phyloP scores from a whole-genome alignment of 2,329 filamentous ascomycete species.

The Fusarium tupiense region DNA sequence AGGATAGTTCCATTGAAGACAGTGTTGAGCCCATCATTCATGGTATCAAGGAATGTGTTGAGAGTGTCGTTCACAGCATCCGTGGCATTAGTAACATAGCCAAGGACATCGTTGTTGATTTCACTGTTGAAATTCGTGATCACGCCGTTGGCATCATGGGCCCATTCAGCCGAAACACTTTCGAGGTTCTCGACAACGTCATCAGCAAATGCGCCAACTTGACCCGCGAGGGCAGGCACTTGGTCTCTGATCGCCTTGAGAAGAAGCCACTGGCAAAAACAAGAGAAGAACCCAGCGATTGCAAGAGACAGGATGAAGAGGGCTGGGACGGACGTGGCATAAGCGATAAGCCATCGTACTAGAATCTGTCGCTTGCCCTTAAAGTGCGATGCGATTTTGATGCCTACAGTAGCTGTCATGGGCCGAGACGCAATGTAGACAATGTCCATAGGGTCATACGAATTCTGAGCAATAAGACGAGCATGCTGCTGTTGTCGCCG shows the following conservation, averaged over 20 bases:
- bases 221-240: conserved; percentile 75
- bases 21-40: conserved; percentile 75
- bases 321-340: conserved; percentile 84
- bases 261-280: conserved; percentile 84
- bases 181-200: conserved; percentile 79
- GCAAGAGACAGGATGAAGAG: conserved; percentile 88
- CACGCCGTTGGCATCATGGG: conserved; percentile 77
- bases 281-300: conserved; percentile 82
- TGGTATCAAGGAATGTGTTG: conserved; percentile 81
- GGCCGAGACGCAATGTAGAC: conserved; percentile 89
- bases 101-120: conserved; percentile 86
- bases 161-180: conserved; percentile 80
- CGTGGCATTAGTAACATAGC: conserved; percentile 88
- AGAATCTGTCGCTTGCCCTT: conserved; percentile 74
- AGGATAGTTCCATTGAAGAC: conserved; percentile 87
- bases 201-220: conserved; percentile 83
- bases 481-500: conserved; percentile 76
- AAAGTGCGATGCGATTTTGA: conserved; percentile 74
- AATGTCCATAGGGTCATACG: conserved; percentile 84
- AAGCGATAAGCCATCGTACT: conserved; percentile 84
- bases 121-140: conserved; percentile 76
- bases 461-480: conserved; percentile 69
- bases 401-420: conserved; percentile 75
- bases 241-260: conserved; percentile 77
- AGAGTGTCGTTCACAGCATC: conserved; percentile 85